Conservation (phyloP, 2,329 filamentous ascomycete species). For the Dendrostoma leiphaemia region DNA sequence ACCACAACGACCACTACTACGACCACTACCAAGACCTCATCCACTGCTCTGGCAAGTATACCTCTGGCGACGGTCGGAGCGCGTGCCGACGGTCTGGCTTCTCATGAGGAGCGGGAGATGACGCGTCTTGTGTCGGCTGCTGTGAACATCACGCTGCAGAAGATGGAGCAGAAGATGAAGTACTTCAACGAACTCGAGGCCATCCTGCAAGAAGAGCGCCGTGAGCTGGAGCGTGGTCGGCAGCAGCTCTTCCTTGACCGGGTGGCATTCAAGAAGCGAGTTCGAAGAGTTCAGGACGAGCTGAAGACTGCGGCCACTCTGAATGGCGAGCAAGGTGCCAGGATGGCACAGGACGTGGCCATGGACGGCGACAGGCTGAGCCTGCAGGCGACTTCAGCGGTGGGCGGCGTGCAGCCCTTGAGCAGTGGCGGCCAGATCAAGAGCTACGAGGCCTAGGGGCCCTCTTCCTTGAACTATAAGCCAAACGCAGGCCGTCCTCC, state of each 20-base stretch:
- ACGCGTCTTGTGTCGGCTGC: slow-evolving; percentile 88
- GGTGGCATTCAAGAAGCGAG: slow-evolving; percentile 82
- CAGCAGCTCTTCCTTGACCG: slow-evolving; percentile 94
- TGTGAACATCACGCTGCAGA: slow-evolving; percentile 91
- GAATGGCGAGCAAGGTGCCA: slow-evolving; percentile 49
- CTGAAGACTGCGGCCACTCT: slow-evolving; percentile 55
- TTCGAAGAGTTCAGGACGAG: slow-evolving; percentile 76
- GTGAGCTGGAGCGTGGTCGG: slow-evolving; percentile 86
- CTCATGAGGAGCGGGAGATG: slow-evolving; percentile 95
- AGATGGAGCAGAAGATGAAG: slow-evolving; percentile 91
- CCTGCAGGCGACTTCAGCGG: slow-evolving; percentile 46
- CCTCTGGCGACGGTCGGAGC: slow-evolving; percentile 84
- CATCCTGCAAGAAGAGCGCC: slow-evolving; percentile 84
- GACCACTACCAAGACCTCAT: slow-evolving; percentile 45
- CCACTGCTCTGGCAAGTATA: slow-evolving; percentile 64
- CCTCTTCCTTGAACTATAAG: slow-evolving; percentile 1
- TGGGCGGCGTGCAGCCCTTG: slow-evolving; percentile 50
- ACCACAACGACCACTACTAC: slow-evolving; percentile 49
- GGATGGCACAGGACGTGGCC: slow-evolving; percentile 45
- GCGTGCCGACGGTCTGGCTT: slow-evolving; percentile 82
- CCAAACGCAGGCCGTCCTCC: too few species aligned
- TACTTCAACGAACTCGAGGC: slow-evolving; percentile 97
- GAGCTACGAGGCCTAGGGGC: slow-evolving; percentile 51
- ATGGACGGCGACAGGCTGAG: slow-evolving; percentile 51
- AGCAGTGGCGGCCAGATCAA: slow-evolving; percentile 56